These are phyloP conservation scores for Reutealis trisperma DNA, from an alignment of 345 rosid species.

Conservation along the genomic window DNA sequence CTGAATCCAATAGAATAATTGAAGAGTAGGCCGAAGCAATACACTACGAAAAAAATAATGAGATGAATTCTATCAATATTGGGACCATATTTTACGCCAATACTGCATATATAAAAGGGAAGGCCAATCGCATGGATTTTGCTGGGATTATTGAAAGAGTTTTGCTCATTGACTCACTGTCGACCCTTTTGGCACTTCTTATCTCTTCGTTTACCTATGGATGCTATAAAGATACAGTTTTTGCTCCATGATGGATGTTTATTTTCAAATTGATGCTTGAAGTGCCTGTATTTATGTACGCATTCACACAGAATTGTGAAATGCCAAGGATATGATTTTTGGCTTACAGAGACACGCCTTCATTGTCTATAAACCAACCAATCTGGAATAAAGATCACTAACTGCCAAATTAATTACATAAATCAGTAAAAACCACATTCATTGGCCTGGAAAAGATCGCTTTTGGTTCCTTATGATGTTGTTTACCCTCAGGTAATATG, in stretches of 20 bases:
- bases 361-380: too few species aligned
- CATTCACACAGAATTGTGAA: not conserved
- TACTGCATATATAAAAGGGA: too few species aligned
- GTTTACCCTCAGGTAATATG: not conserved
- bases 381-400: not conserved
- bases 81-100: too few species aligned
- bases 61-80: too few species aligned
- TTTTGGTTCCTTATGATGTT: not conserved
- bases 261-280: not conserved
- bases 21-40: not conserved
- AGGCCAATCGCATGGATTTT: too few species aligned
- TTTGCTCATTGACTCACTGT: not conserved
- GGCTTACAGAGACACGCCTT: too few species aligned
- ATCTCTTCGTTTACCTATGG: not conserved
- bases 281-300: not conserved
- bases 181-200: not conserved
- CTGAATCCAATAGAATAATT: not conserved
- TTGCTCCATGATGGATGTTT: not conserved
- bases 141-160: not conserved
- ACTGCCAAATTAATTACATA: not conserved
- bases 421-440: not conserved
- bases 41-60: too few species aligned
- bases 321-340: not conserved
- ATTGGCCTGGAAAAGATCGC: not conserved
- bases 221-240: not conserved